These are phyloP conservation scores for Globisporangium uncinulatum DNA, from an alignment of 352 stramenopile genomes.

Conservation along the genomic window DNA sequence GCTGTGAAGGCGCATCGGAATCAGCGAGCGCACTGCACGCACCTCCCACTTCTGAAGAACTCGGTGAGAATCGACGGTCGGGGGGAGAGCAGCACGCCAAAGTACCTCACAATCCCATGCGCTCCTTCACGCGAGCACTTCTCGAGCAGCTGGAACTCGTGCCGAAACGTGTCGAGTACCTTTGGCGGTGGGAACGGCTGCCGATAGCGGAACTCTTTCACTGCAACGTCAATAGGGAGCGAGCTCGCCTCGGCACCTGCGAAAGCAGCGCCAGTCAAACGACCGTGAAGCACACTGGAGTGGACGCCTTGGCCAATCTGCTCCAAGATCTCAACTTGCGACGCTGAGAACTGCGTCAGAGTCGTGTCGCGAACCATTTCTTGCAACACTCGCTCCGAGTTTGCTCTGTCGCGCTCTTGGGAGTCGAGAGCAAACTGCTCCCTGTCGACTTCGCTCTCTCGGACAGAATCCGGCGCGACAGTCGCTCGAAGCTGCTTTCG, in stretches of 20 bases:
- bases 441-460: neutral
- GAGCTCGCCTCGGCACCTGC: neutral
- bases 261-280: slow-evolving; percentile 1
- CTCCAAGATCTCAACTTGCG: slow-evolving; percentile 14
- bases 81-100: slow-evolving; percentile 24
- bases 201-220: slow-evolving; percentile 36
- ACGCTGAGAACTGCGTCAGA: slow-evolving; percentile 6
- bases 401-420: neutral
- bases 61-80: slow-evolving; percentile 26
- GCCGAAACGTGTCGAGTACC: slow-evolving; percentile 27
- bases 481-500: slow-evolving; percentile 36
- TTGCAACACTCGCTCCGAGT: slow-evolving; percentile 13
- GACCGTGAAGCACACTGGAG: slow-evolving; percentile 22
- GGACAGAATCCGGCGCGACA: slow-evolving; percentile 14
- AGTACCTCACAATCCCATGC: slow-evolving; percentile 16
- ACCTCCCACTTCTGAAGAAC: slow-evolving; percentile 27
- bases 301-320: slow-evolving; percentile 28
- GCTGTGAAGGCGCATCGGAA: neutral
- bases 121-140: slow-evolving; percentile 11
- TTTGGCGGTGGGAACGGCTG: slow-evolving; percentile 22
- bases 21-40: neutral
- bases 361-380: slow-evolving; percentile 16
- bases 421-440: neutral
- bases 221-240: slow-evolving; percentile 12
- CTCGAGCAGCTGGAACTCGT: slow-evolving; percentile 25